Conservation (phyloP, 2,329 filamentous ascomycete species). For the Aureobasidium sp. region DNA sequence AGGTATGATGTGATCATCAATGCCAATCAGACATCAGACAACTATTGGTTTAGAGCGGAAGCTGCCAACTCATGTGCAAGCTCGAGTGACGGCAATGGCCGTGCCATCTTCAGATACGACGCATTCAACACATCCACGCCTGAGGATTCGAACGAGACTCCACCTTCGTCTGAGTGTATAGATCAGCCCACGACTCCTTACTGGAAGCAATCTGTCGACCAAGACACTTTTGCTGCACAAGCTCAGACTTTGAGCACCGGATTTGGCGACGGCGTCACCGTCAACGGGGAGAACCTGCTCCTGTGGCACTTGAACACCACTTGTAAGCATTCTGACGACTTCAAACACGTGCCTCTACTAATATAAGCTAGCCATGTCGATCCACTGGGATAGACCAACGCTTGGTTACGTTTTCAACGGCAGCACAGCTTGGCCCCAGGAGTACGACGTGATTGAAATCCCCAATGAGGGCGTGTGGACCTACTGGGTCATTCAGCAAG, state of each 20-base stretch:
- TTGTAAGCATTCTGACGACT: not conserved
- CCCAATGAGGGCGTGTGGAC: slow-evolving; percentile 34
- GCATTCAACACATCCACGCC: slow-evolving; percentile 17
- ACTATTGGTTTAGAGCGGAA: slow-evolving; percentile 39
- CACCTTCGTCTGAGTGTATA: slow-evolving; percentile 21
- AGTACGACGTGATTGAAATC: slow-evolving; percentile 34
- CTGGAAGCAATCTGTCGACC: slow-evolving; percentile 29
- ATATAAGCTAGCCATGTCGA: slow-evolving; percentile 27
- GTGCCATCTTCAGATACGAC: slow-evolving; percentile 28
- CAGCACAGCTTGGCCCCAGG: slow-evolving; percentile 31
- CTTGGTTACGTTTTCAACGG: slow-evolving; percentile 34
- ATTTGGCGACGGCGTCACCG: slow-evolving; percentile 20
- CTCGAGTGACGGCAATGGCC: slow-evolving; percentile 26
- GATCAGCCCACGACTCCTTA: slow-evolving; percentile 24
- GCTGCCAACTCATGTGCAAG: slow-evolving; percentile 27
- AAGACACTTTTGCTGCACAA: slow-evolving; percentile 23
- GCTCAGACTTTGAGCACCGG: slow-evolving; percentile 22
- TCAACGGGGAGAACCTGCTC: slow-evolving; percentile 30
- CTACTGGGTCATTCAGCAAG: slow-evolving; percentile 40
- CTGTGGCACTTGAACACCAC: slow-evolving; percentile 29
- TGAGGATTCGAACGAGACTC: slow-evolving; percentile 16
- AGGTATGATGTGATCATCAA: slow-evolving; percentile 40
- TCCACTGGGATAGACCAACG: slow-evolving; percentile 36
- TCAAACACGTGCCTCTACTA: not conserved
- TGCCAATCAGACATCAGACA: slow-evolving; percentile 35